Conservation (phyloP, 805 yeast species). For the Lipomyces lipofer region DNA sequence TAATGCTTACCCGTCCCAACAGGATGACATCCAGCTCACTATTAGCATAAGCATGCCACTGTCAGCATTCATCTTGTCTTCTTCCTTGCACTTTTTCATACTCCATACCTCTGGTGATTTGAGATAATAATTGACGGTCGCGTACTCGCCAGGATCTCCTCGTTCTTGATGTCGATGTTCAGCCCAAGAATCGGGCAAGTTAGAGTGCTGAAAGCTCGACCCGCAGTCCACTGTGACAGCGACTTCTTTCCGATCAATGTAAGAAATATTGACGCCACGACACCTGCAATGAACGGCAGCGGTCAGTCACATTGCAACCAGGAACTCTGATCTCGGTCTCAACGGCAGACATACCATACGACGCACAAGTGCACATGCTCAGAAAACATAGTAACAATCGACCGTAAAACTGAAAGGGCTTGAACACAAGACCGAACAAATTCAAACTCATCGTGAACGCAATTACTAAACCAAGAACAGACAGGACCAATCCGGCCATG, state of each 20-base stretch:
- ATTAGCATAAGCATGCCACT: too few relatives aligned
- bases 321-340: too few relatives aligned
- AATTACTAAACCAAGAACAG: constrained; percentile 9
- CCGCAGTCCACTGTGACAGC: constrained; percentile 86
- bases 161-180: constrained; percentile 66
- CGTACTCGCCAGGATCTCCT: constrained; percentile 50
- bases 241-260: constrained; percentile 71
- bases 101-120: constrained; percentile 68
- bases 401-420: constrained; percentile 40
- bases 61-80: too few relatives aligned
- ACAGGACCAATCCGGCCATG: constrained; percentile 22
- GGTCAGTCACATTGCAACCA: too few relatives aligned
- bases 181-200: constrained; percentile 68
- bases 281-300: too few relatives aligned
- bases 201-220: constrained; percentile 69
- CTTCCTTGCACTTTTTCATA: too few relatives aligned
- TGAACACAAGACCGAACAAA: constrained; percentile 32
- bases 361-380: constrained; percentile 37
- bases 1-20: constrained; percentile 55
- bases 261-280: constrained; percentile 67
- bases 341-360: constrained; percentile 39
- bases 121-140: constrained; percentile 79
- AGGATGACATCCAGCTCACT: constrained; percentile 78
- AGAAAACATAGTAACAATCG: constrained; percentile 38
- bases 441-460: constrained; percentile 19